Conservation (phyloP, 2,329 filamentous ascomycete genomes). For the Chrysoporthe puriensis region DNA sequence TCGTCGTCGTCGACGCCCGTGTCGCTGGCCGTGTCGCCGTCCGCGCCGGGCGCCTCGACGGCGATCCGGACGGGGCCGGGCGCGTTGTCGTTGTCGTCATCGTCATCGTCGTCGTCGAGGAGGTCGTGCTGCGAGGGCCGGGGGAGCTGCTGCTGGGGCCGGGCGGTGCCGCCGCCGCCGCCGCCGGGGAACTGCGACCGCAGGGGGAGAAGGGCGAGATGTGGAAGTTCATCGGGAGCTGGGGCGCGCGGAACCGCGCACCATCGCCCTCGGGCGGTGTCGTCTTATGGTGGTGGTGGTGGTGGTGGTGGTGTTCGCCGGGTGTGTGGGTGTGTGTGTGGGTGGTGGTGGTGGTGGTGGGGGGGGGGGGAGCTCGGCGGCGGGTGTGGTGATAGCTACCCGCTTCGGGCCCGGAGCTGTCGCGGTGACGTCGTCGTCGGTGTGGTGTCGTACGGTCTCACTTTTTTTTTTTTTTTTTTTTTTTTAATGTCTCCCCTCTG, state of each 20-base stretch:
- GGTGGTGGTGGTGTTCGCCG: background rate
- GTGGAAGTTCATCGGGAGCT: constrained; percentile 34
- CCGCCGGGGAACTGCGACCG: constrained; percentile 37
- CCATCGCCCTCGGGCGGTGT: background rate
- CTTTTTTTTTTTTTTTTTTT: no score
- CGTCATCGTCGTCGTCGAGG: background rate
- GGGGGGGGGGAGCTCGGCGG: background rate
- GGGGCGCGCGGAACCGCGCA: background rate
- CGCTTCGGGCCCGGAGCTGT: background rate
- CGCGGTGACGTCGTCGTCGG: constrained; percentile 1
- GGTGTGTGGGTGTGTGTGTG: background rate
- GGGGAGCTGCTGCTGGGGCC: background rate
- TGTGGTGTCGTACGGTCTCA: constrained; percentile 6
- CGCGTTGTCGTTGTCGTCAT: background rate
- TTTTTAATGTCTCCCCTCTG: no score
- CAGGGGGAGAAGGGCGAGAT: constrained; percentile 39
- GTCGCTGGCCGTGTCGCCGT: constrained; percentile 23
- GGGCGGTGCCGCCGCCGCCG: constrained; percentile 28
- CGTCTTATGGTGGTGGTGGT: background rate
- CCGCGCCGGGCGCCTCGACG: constrained; percentile 31
- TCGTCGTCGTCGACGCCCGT: constrained; percentile 19
- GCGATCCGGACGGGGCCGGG: constrained; percentile 26
- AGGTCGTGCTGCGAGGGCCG: background rate
- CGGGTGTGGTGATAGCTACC: background rate
- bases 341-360: background rate